Evolutionary conservation across 2,329 filamentous ascomycete genomes (phyloP), one percentile per base, ranked within the genome.

Genomic region (Aspergillus piperis): DNA sequence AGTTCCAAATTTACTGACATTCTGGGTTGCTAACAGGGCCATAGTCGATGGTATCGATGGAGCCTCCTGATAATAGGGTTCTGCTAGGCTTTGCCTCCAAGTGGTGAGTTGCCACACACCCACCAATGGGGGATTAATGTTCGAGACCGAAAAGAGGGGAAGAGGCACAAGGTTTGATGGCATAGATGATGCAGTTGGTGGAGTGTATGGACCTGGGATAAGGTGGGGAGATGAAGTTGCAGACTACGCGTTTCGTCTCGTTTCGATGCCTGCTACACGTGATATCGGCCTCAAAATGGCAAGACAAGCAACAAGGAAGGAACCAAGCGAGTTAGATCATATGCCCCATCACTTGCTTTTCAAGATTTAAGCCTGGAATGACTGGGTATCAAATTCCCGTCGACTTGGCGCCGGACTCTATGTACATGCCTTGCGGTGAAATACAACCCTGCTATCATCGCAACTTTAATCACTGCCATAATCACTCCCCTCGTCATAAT

Each of bases 401-500:
- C 53, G 19, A 44, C 23, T 55, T 54, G 21, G 39, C 25, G 42
- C 47, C 52, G 30, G 47, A 36, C 23, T 53, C 41, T 54, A 55
- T 62, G 42, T 58, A 62, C 53, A 49, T 60, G 50, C 17, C 48
- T 36, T 60, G 52, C 25, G 17, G 50, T 57, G 25, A 30, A 50
- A n/a, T 53, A 8, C 48, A 25, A 54, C 52, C 60, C 53, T 61
- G 52, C 41, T 8, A 32, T 57, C 23, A 52, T 21, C n/a, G 50
- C 52, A 21, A 57, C 61, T 36, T 60, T 60, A 70, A 61, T 75
- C 70, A 62, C 68, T 71, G 57, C 71, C 70, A 58, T 76, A 72
- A 48, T 76, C 75, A 55, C 70, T 72, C n/a, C 63, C 71, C 25
- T 73, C 71, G 51, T 71, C 67, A 25, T 73, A 70, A 54, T 73